phyloP scores from a whole-genome alignment of 129 eudicot genomes.

The Cynara cardunculus region DNA sequence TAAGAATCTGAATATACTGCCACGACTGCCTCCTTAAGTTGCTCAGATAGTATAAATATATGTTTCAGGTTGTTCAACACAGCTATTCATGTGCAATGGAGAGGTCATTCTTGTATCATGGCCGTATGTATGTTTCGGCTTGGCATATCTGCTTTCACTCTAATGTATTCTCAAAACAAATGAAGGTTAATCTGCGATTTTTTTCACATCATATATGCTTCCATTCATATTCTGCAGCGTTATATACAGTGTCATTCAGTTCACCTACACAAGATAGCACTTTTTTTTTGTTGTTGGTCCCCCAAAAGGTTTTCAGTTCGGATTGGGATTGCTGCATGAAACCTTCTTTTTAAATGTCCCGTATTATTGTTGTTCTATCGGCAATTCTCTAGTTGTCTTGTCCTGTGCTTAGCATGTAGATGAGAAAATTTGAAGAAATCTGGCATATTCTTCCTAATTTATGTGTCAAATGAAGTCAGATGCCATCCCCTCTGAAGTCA shows the following conservation, averaged over 20 bases:
- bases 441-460: not conserved
- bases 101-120: slow-evolving; percentile 96
- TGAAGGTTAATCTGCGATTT: slow-evolving; percentile 59
- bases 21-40: not conserved
- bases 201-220: slow-evolving; percentile 12
- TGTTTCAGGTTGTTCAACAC: slow-evolving; percentile 73
- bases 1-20: not conserved
- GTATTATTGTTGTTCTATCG: not conserved
- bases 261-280: not conserved
- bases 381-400: not conserved
- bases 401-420: not conserved
- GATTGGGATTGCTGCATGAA: not conserved
- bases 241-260: not conserved
- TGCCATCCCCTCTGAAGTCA: not conserved
- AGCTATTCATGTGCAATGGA: slow-evolving; percentile 99
- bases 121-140: slow-evolving; percentile 91
- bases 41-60: not conserved
- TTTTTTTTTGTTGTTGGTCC: not conserved
- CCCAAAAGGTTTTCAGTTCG: not conserved
- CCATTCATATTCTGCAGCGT: not conserved
- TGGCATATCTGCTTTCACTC: slow-evolving; percentile 98
- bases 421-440: not conserved
- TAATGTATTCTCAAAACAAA: slow-evolving; percentile 86
- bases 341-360: not conserved
- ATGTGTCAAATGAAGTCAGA: not conserved